Percentiles rank a stretch among this genome's conserved stretches.
These are phyloP conservation scores for Suillus sp. DNA, from an alignment of 768 basidiomycete species.

Conservation along the genomic window DNA sequence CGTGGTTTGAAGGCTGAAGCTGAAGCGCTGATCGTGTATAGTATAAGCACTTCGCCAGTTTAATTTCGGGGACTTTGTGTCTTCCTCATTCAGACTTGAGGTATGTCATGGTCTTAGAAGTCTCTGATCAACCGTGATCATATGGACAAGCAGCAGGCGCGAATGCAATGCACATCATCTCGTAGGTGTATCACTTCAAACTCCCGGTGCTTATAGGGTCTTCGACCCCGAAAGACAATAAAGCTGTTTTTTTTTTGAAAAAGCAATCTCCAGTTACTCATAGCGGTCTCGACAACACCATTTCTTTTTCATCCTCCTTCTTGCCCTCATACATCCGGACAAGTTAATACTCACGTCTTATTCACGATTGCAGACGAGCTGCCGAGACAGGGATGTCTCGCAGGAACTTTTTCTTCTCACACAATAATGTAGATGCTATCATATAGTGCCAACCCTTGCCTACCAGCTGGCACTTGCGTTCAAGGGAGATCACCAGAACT, in stretches of 20 bases:
- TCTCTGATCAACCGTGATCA: conserved; percentile 13
- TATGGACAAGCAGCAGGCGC: neutral
- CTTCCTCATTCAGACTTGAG: neutral
- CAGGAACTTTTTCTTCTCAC: conserved; percentile 1
- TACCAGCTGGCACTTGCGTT: neutral
- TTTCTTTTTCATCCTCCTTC: neutral
- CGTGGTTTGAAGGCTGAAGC: neutral
- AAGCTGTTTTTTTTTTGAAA: no score
- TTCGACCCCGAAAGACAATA: no score
- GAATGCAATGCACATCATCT: neutral
- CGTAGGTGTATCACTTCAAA: neutral
- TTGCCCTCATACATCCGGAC: neutral
- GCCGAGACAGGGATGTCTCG: neutral
- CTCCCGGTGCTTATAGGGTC: neutral
- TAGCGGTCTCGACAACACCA: neutral
- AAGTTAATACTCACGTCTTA: neutral
- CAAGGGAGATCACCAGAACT: neutral
- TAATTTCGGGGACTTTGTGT: neutral
- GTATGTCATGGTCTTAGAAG: neutral
- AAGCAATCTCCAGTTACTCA: no score
- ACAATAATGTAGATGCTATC: neutral
- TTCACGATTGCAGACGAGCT: neutral
- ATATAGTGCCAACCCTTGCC: neutral
- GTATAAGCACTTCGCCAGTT: neutral
- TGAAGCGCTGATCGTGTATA: neutral